A percentile compares a stretch with the other conserved stretches of the same genome.
phyloP scores from a whole-genome alignment of 1,139 yeast species.

The Arxiozyma slooffiae region DNA sequence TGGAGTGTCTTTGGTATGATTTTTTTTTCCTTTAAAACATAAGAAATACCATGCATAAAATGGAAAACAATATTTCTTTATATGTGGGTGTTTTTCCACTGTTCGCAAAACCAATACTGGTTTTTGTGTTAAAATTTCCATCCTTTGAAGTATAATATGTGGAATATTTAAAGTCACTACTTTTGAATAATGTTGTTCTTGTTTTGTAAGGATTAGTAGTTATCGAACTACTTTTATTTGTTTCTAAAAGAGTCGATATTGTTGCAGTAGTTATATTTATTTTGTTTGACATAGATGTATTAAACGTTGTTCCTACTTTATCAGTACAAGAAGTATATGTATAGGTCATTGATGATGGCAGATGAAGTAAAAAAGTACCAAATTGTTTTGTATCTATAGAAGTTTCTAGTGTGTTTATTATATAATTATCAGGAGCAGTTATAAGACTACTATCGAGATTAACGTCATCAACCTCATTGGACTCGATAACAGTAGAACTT shows the following conservation, averaged over 20 bases:
- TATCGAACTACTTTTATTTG: neutral
- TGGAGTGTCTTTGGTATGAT: too few relatives aligned
- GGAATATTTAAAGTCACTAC: neutral
- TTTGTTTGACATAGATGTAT: neutral
- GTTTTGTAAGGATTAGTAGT: neutral
- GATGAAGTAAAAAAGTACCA: constrained; percentile 2
- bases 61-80: neutral
- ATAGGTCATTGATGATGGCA: constrained; percentile 2
- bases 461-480: neutral
- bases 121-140: neutral
- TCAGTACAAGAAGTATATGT: constrained; percentile 1
- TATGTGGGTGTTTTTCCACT: neutral
- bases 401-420: neutral
- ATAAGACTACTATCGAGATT: neutral
- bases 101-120: neutral
- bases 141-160: neutral
- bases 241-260: neutral
- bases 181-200: neutral
- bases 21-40: neutral
- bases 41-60: neutral
- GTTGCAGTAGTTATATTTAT: neutral
- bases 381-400: neutral
- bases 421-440: neutral
- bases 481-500: neutral
- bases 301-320: neutral